Conservation (phyloP, 352 stramenopile species). For the Phytopythium aichiense region DNA sequence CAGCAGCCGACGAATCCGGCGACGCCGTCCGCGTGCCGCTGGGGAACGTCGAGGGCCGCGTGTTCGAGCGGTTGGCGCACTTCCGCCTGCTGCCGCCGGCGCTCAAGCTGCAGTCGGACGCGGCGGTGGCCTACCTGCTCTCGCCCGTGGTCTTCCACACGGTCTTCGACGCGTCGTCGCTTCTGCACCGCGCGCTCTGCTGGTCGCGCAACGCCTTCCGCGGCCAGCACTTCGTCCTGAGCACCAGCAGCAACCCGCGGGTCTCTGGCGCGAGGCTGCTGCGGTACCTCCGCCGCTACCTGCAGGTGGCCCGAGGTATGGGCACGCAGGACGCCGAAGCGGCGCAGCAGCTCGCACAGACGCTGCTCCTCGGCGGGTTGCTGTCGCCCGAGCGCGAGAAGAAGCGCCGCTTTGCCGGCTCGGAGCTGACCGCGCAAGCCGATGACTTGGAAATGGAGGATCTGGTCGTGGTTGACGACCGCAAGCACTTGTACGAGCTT, state of each 20-base stretch:
- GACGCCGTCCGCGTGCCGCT: not conserved
- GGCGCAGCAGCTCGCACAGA: slow-evolving; percentile 25
- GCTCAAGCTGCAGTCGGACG: slow-evolving; percentile 29
- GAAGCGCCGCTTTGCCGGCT: slow-evolving; percentile 3
- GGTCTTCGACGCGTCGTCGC: slow-evolving; percentile 24
- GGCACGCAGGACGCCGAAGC: slow-evolving; percentile 18
- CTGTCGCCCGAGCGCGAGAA: slow-evolving; percentile 18
- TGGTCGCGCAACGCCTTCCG: not conserved
- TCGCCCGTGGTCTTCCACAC: slow-evolving; percentile 19
- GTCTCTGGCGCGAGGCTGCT: slow-evolving; percentile 40
- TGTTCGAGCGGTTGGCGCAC: slow-evolving; percentile 30
- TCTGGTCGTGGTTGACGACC: slow-evolving; percentile 26
- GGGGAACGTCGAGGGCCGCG: slow-evolving; percentile 22
- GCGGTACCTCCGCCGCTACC: slow-evolving; percentile 18
- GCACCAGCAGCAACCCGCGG: slow-evolving; percentile 8
- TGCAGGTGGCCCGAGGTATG: slow-evolving; percentile 24
- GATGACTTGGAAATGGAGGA: slow-evolving; percentile 7
- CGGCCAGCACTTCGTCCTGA: not conserved
- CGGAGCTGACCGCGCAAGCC: not conserved
- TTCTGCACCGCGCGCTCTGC: slow-evolving; percentile 13
- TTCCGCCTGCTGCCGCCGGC: slow-evolving; percentile 28
- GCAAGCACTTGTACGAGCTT: slow-evolving; percentile 37
- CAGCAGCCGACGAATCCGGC: not conserved
- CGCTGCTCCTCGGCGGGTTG: slow-evolving; percentile 29
- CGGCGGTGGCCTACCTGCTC: slow-evolving; percentile 29